Evolutionary conservation across 768 basidiomycete genomes (phyloP).

Genomic region (Grammothele lineata): DNA sequence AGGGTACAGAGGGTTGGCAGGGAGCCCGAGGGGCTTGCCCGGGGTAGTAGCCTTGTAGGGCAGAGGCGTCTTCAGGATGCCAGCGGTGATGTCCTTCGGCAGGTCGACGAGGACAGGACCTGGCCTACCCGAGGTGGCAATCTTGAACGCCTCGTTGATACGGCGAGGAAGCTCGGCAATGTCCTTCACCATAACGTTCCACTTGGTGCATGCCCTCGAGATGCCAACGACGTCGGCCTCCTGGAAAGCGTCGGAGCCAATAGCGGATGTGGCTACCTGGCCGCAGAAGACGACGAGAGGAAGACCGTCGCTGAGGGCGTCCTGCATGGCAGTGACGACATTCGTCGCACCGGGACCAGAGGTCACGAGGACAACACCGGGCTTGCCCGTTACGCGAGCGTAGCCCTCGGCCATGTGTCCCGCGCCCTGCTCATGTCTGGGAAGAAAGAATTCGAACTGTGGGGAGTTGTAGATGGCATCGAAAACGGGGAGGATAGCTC

Average conservation of each 20-base stretch:
- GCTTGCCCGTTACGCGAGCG: conserved; percentile 94
- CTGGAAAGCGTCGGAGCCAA: conserved; percentile 99
- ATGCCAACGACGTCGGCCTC: conserved; percentile 98
- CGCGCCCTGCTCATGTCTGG: conserved; percentile 96
- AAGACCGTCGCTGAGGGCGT: conserved; percentile 90
- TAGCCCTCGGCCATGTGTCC: conserved; percentile 99
- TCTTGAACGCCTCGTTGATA: conserved; percentile 99
- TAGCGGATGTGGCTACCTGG: conserved; percentile 98
- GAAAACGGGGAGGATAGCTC: conserved; percentile 98
- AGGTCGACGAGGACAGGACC: conserved; percentile 98
- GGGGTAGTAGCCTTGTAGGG: conserved; percentile 86
- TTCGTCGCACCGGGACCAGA: conserved; percentile 98
- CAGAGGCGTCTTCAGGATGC: conserved; percentile 79
- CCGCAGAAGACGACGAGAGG: conserved; percentile 95
- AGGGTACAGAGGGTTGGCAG: conserved; percentile 65
- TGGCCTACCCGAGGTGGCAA: conserved; percentile 93
- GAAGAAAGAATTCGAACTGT: conserved; percentile 93
- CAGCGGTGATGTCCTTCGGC: conserved; percentile 98
- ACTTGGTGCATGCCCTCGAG: conserved; percentile 95
- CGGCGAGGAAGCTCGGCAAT: conserved; percentile 90
- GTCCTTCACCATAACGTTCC: conserved; percentile 99
- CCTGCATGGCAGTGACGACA: conserved; percentile 97
- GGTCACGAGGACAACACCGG: conserved; percentile 96
- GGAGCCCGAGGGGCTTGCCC: conserved; percentile 68
- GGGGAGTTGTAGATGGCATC: conserved; percentile 97